These are phyloP conservation scores for Colletotrichum zoysiae DNA, from an alignment of 2,329 filamentous ascomycete species.

Conservation along the genomic window DNA sequence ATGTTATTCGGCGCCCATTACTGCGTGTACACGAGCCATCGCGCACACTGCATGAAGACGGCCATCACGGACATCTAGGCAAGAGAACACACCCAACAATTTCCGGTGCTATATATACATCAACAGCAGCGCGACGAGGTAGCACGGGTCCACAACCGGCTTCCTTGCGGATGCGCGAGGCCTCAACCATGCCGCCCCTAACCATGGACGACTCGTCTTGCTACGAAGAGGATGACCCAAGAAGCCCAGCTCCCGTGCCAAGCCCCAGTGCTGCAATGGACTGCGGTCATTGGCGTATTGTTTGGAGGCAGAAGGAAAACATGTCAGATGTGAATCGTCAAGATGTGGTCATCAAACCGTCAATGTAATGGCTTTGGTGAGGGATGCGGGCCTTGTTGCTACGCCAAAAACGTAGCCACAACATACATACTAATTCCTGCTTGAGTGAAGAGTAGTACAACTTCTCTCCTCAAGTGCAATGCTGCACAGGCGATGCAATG, in stretches of 20 bases:
- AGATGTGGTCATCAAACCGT: too few species aligned
- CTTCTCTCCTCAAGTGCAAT: neutral
- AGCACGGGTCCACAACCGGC: neutral
- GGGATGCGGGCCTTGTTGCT: neutral
- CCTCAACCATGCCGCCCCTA: neutral
- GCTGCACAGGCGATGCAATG: too few species aligned
- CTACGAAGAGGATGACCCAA: slow-evolving; percentile 61
- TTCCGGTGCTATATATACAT: neutral
- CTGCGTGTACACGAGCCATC: slow-evolving; percentile 48
- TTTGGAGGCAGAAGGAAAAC: neutral
- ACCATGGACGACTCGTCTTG: neutral
- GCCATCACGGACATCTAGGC: neutral
- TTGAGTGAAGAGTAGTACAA: neutral
- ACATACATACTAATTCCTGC: too few species aligned
- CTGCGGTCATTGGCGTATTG: neutral
- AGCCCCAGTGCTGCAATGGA: neutral
- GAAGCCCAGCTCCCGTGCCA: slow-evolving; percentile 49
- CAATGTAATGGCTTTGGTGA: neutral
- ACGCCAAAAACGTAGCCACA: neutral
- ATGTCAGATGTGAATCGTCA: neutral
- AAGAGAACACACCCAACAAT: neutral
- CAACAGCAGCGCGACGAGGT: neutral
- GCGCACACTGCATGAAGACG: slow-evolving; percentile 43
- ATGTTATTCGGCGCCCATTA: slow-evolving; percentile 59
- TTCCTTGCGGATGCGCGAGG: neutral